These are phyloP conservation scores for Porosira glacialis DNA, from an alignment of 352 stramenopile species.

Conservation along the genomic window DNA sequence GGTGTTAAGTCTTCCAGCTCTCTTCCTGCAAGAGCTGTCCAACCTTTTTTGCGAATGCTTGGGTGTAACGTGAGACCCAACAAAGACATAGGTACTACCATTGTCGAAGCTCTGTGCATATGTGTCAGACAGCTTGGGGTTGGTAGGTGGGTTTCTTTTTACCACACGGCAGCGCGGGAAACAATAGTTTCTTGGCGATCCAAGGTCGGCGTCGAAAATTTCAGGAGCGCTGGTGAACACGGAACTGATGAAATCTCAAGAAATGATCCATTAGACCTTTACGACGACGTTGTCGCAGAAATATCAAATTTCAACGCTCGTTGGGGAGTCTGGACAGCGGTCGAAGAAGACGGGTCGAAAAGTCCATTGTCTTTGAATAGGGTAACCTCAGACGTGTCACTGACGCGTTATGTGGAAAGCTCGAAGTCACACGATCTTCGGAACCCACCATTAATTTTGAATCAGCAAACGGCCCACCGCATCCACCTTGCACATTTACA, in stretches of 20 bases:
- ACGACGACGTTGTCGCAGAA: slow-evolving; percentile 62
- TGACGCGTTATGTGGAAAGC: slow-evolving; percentile 41
- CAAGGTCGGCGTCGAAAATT: slow-evolving; percentile 39
- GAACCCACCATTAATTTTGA: slow-evolving; percentile 42
- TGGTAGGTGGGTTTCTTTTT: slow-evolving; percentile 73
- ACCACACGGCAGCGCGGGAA: slow-evolving; percentile 57
- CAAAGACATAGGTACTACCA: slow-evolving; percentile 59
- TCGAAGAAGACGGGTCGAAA: slow-evolving; percentile 38
- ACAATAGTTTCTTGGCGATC: slow-evolving; percentile 65
- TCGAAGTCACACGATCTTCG: slow-evolving; percentile 38
- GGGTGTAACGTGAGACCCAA: slow-evolving; percentile 50
- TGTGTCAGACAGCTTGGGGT: slow-evolving; percentile 69
- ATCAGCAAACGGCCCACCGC: slow-evolving; percentile 77
- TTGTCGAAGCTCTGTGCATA: slow-evolving; percentile 75
- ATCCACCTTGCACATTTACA: slow-evolving; percentile 91
- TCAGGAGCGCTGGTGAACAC: slow-evolving; percentile 12
- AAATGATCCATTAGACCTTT: slow-evolving; percentile 45
- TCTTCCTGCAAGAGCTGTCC: slow-evolving; percentile 80
- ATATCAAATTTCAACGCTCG: slow-evolving; percentile 27
- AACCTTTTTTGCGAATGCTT: slow-evolving; percentile 75
- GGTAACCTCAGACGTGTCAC: slow-evolving; percentile 46
- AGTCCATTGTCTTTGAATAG: slow-evolving; percentile 43
- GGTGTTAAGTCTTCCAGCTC: slow-evolving; percentile 82
- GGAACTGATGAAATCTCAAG: slow-evolving; percentile 10
- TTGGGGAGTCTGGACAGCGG: slow-evolving; percentile 26